Conservation (phyloP, 192 early-diverging fungal species). For the Coemansia sp. region DNA sequence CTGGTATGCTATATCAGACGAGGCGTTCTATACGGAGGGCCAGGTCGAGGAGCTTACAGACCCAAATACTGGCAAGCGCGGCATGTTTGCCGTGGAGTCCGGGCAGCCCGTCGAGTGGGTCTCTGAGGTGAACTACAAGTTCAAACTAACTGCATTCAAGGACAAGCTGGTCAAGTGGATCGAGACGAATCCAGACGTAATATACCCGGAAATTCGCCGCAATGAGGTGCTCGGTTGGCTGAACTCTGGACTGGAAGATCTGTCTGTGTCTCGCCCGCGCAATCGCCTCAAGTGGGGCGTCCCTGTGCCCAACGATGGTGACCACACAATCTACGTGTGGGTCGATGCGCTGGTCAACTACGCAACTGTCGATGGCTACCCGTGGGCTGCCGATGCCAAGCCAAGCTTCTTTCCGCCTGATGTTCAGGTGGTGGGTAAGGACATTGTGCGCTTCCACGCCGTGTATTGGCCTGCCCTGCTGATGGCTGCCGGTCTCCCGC, state of each 20-base stretch:
- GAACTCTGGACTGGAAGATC: conserved; percentile 61
- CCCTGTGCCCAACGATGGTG: conserved; percentile 79
- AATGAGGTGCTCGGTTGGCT: conserved; percentile 71
- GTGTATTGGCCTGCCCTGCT: conserved; percentile 98
- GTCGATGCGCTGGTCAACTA: conserved; percentile 95
- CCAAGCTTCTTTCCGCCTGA: conserved; percentile 63
- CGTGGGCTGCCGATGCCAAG: conserved; percentile 52
- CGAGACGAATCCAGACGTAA: conserved; percentile 61
- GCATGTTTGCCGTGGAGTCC: conserved; percentile 68
- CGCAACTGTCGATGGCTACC: conserved; percentile 82
- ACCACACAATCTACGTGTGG: conserved; percentile 97
- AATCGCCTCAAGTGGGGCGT: conserved; percentile 88
- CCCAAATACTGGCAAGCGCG: conserved; percentile 10
- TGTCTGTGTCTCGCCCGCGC: conserved; percentile 83
- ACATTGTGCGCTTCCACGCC: conserved; percentile 95
- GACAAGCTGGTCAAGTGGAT: conserved; percentile 70
- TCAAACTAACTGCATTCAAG: conserved; percentile 68
- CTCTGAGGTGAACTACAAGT: conserved; percentile 92
- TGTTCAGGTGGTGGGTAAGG: conserved; percentile 91
- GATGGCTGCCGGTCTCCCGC: conserved; percentile 78
- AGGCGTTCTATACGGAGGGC: conserved; percentile 78
- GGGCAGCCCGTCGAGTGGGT: conserved; percentile 88
- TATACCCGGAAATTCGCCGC: conserved; percentile 63
- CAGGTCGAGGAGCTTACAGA: conserved; percentile 70
- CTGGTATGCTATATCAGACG: conserved; percentile 96